Percentiles rank a stretch among this genome's conserved stretches.
phyloP scores from a whole-genome alignment of 768 basidiomycete species.

The Naganishia friedmannii region DNA sequence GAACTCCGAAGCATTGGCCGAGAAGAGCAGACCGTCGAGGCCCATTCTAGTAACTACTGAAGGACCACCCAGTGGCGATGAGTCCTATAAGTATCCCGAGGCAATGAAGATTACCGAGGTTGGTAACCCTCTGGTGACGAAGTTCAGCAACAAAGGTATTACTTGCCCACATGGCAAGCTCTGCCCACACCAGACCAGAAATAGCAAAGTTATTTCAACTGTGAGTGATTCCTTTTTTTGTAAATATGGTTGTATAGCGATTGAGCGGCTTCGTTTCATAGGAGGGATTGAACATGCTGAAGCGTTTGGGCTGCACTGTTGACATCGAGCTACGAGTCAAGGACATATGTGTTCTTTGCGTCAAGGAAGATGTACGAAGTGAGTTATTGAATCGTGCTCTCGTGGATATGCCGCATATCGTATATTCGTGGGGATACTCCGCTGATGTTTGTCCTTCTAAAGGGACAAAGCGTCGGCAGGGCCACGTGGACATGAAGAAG shows the following conservation, averaged over 20 bases:
- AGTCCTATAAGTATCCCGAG: neutral
- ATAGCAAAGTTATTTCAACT: slow-evolving; percentile 21
- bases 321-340: neutral
- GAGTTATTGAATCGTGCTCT: neutral
- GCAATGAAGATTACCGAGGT: neutral
- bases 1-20: neutral
- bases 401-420: neutral
- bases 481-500: neutral
- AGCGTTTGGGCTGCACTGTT: neutral
- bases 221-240: neutral
- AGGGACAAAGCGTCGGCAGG: neutral
- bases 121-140: neutral
- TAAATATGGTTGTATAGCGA: neutral
- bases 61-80: neutral
- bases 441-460: neutral
- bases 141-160: slow-evolving; percentile 9
- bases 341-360: slow-evolving; percentile 23
- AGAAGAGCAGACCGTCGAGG: no score
- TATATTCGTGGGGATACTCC: neutral
- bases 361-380: slow-evolving; percentile 4
- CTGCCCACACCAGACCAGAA: neutral
- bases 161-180: slow-evolving; percentile 21
- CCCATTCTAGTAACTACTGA: neutral
- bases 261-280: neutral
- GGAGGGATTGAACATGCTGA: slow-evolving; percentile 12